These are phyloP conservation scores for Agmasoma carcini DNA, from an alignment of 371 early-diverging fungal species.

Conservation along the genomic window DNA sequence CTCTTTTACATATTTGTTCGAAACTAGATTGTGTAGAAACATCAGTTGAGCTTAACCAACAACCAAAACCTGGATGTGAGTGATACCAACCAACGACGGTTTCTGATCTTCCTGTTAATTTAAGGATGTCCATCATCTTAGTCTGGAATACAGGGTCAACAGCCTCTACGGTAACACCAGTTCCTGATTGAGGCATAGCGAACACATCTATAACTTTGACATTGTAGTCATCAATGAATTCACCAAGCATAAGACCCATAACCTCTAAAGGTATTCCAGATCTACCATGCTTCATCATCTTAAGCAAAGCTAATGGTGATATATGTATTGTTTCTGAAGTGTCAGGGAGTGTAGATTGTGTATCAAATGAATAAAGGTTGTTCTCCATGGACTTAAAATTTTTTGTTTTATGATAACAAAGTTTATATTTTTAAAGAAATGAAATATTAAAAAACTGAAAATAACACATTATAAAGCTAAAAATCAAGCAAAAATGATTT, in stretches of 20 bases:
- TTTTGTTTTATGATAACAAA: too few relatives aligned
- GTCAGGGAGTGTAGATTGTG: constrained; percentile 61
- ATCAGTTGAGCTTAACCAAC: constrained; percentile 98
- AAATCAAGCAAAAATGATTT: too few relatives aligned
- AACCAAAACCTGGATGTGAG: constrained; percentile 99
- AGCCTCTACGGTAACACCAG: constrained; percentile 96
- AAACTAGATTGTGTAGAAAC: constrained; percentile 92
- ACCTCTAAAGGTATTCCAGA: constrained; percentile 99
- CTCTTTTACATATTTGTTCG: constrained; percentile 79
- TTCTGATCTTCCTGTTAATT: constrained; percentile 90
- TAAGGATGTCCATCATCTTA: constrained; percentile 98
- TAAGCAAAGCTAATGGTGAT: constrained; percentile 88
- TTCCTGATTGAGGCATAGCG: constrained; percentile 99
- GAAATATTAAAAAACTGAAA: too few relatives aligned
- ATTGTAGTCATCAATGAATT: constrained; percentile 98
- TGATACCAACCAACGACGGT: constrained; percentile 99
- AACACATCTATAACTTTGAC: constrained; percentile 97
- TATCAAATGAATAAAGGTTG: too few relatives aligned
- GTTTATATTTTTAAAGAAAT: too few relatives aligned
- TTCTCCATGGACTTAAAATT: too few relatives aligned
- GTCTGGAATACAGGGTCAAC: constrained; percentile 98
- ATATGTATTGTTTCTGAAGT: constrained; percentile 96
- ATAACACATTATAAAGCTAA: too few relatives aligned
- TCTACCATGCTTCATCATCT: constrained; percentile 69
- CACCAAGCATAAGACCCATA: constrained; percentile 99